phyloP scores from a whole-genome alignment of 1,139 yeast species.

The Zygotorulaspora mrakii region DNA sequence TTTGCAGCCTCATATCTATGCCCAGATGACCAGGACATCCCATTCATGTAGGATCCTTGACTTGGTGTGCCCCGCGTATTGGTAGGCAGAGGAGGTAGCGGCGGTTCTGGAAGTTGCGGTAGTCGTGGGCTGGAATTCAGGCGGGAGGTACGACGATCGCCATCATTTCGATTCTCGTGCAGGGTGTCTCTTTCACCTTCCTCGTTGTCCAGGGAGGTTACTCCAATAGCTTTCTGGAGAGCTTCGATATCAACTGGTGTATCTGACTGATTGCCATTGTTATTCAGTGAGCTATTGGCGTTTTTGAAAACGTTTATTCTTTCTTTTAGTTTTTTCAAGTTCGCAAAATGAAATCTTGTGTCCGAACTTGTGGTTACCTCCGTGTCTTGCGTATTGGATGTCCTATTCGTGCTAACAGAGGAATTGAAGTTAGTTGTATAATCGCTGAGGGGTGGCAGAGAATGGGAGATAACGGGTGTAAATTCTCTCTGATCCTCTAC shows the following conservation, averaged over 20 bases:
- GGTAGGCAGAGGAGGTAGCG: slow-evolving; percentile 36
- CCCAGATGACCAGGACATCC: slow-evolving; percentile 31
- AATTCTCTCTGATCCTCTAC: slow-evolving; percentile 3
- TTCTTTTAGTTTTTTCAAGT: slow-evolving; percentile 35
- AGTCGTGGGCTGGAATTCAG: no score
- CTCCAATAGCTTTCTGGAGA: slow-evolving; percentile 38
- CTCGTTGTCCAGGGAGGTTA: slow-evolving; percentile 19
- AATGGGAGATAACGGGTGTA: slow-evolving; percentile 4
- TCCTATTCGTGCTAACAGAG: slow-evolving; percentile 27
- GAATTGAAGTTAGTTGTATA: slow-evolving; percentile 23
- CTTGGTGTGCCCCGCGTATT: no score
- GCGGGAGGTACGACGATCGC: slow-evolving; percentile 8
- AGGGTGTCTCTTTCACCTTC: slow-evolving; percentile 15
- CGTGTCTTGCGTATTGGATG: slow-evolving; percentile 24
- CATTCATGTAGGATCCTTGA: no score
- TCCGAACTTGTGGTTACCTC: slow-evolving; percentile 25
- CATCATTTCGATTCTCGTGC: slow-evolving; percentile 7
- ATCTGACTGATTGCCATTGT: slow-evolving; percentile 14
- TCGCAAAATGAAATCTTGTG: slow-evolving; percentile 37
- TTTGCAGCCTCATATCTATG: slow-evolving; percentile 1
- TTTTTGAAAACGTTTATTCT: slow-evolving; percentile 36
- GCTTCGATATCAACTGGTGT: slow-evolving; percentile 35
- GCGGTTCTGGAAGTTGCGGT: no score
- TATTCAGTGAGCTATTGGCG: slow-evolving; percentile 22
- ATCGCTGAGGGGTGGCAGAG: slow-evolving; percentile 5